Percentiles rank a stretch among this genome's conserved stretches.
Evolutionary conservation across 441 rosid species (phyloP).

Genomic region (Kokia cookei): DNA sequence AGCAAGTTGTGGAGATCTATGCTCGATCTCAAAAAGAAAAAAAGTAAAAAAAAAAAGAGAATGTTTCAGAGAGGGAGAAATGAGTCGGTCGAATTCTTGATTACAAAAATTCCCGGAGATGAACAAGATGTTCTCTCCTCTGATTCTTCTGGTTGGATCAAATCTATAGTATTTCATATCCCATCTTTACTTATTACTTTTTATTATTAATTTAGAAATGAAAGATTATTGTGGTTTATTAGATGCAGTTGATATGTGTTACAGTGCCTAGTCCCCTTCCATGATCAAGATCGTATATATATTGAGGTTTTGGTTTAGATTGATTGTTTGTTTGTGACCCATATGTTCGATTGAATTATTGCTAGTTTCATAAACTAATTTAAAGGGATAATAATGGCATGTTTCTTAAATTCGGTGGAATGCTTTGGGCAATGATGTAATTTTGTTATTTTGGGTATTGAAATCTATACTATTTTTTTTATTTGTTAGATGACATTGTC

Average conservation of each 20-base stretch:
- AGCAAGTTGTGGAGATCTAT: constrained; percentile 19
- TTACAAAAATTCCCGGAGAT: neutral
- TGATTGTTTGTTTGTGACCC: neutral
- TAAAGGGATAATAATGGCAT: neutral
- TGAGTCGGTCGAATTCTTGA: neutral
- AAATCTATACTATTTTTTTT: too few species aligned
- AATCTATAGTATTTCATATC: neutral
- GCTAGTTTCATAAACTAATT: neutral
- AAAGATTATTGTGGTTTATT: neutral
- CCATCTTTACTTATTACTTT: neutral
- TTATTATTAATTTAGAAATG: neutral
- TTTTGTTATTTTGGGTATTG: neutral
- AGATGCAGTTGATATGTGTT: neutral
- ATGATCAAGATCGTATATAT: neutral
- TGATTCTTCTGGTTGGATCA: neutral
- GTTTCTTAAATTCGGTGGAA: neutral
- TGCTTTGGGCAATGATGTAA: neutral
- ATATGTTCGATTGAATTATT: neutral
- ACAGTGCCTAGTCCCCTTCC: neutral
- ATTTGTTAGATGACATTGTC: too few species aligned
- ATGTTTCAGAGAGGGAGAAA: neutral
- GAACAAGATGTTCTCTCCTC: neutral
- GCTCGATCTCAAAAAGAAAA: constrained; percentile 1
- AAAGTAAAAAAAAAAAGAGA: neutral
- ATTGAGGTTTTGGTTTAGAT: neutral